A percentile compares a stretch with the other conserved stretches of the same genome.
phyloP scores from a whole-genome alignment of 306 rosid species.

The Ceratonia siliqua region DNA sequence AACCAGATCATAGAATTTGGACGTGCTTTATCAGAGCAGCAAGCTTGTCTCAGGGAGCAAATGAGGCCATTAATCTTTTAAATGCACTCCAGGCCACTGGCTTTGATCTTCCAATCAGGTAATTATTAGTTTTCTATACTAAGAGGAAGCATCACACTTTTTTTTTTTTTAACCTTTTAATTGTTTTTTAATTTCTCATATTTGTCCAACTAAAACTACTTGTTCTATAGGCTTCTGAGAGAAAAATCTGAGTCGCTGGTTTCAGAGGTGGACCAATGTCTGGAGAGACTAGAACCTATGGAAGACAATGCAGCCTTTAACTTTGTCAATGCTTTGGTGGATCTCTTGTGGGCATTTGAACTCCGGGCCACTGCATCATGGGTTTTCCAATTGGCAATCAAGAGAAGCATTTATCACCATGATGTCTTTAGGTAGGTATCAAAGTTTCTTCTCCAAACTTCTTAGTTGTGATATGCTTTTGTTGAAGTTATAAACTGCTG shows the following conservation, averaged over 20 bases:
- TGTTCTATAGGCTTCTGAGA: constrained; percentile 68
- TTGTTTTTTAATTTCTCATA: too few species aligned
- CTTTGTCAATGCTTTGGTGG: constrained; percentile 84
- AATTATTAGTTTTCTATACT: constrained; percentile 16
- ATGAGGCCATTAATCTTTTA: constrained; percentile 65
- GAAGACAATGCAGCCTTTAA: constrained; percentile 93
- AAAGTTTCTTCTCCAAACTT: constrained; percentile 23
- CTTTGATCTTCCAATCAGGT: constrained; percentile 90
- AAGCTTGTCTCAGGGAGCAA: constrained; percentile 57
- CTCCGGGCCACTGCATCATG: constrained; percentile 92
- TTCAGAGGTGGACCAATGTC: constrained; percentile 65
- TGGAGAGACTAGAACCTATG: constrained; percentile 59
- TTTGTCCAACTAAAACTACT: constrained; percentile 27
- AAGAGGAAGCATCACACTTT: constrained; percentile 17
- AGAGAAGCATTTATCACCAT: constrained; percentile 69
- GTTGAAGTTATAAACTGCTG: constrained; percentile 26
- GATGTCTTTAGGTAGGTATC: constrained; percentile 69
- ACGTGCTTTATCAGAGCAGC: constrained; percentile 94
- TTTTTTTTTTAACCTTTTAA: too few species aligned
- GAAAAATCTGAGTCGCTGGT: constrained; percentile 72
- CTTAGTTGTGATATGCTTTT: background rate
- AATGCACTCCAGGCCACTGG: constrained; percentile 64
- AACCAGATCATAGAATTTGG: constrained; percentile 94
- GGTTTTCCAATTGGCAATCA: constrained; percentile 89
- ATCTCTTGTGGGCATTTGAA: constrained; percentile 96